Evolutionary conservation across 441 rosid species (phyloP).

Genomic region (Omphalea diandra): DNA sequence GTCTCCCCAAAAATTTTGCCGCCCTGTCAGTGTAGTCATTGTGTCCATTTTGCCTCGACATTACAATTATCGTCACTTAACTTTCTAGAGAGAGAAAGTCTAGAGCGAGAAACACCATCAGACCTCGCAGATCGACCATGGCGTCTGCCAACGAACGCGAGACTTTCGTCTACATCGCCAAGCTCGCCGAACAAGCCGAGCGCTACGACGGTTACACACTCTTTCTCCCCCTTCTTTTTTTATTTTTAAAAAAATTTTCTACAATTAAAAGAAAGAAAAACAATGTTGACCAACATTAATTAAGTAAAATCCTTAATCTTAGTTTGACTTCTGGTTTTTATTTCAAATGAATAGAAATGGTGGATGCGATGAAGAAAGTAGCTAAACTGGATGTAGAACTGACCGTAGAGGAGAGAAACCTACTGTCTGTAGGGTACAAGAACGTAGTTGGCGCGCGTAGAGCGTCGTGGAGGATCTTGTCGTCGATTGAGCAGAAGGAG

Average conservation of each 20-base stretch:
- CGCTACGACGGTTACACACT: constrained; percentile 46
- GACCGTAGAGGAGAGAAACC: constrained; percentile 50
- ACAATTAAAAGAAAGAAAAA: too few species aligned
- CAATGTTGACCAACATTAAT: background rate
- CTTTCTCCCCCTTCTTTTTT: constrained; percentile 1
- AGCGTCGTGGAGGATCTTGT: constrained; percentile 50
- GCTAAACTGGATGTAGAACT: constrained; percentile 69
- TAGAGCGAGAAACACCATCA: background rate
- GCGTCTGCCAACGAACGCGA: constrained; percentile 54
- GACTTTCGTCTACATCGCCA: constrained; percentile 58
- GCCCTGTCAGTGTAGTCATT: background rate
- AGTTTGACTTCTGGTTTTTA: constrained; percentile 4
- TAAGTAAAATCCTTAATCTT: background rate
- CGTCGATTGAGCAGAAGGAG: constrained; percentile 48
- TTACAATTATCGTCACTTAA: too few species aligned
- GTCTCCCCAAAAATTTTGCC: background rate
- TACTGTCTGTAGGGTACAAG: constrained; percentile 45
- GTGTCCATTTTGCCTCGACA: background rate
- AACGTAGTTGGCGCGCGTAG: constrained; percentile 46
- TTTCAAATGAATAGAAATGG: constrained; percentile 51
- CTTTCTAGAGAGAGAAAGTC: constrained; percentile 13
- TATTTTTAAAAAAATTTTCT: too few species aligned
- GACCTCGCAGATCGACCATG: constrained; percentile 30
- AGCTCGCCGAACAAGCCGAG: constrained; percentile 59
- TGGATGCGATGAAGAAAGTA: constrained; percentile 68